Evolutionary conservation across 1,284 basidiomycete genomes (phyloP), one percentile per base, ranked within the genome.

Genomic region (Papiliotrema flavescens): DNA sequence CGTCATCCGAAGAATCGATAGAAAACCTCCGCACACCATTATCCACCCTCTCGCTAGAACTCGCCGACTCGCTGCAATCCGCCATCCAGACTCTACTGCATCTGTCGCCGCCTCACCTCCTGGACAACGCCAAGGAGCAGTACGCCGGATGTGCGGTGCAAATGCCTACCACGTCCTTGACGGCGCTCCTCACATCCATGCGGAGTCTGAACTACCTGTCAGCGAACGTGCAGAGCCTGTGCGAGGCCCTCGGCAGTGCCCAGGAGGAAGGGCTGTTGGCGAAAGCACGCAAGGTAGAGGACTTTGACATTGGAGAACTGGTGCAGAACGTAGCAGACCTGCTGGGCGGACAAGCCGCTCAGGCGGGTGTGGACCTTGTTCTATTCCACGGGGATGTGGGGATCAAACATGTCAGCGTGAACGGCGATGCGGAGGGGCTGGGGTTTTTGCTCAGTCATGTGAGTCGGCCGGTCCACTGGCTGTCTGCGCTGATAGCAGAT

Each of bases 121-220:
- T 94, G 34, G 91, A 94, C 67, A 85, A 88, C n/a, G 86, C 86
- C 5, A 92, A 89, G 71, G 91, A 94, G 70, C 90, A 92, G 69
- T 89, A 91, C 67, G 86, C 90, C 2, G 87, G 88, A 26, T 93
- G 89, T 71, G 83, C 90, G 0, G 76, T 94, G 17, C 86, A 89
- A 35, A 82, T 94, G 46, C 91, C 91, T 2, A 88, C 88, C 0
- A 84, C 90, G 1, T 89, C 86, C 56, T 81, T 95, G 71, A 87
- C 88, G n/a, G 88, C 89, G 22, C 81, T 95, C 70, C 83, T 94
- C 68, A 89, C 89, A 3, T 83, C 86, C 28, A 89, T 94, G 88
- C 89, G 90, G 76, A 88, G 87, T 60, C 82, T 95, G 59, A 94
- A 93, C 71, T 94, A 89, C 68, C 83, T 94, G 64, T 88, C 88